Evolutionary conservation across 2,329 filamentous ascomycete genomes (phyloP), one percentile per base, ranked within the genome.

Genomic region (Tolypocladium paradoxum): DNA sequence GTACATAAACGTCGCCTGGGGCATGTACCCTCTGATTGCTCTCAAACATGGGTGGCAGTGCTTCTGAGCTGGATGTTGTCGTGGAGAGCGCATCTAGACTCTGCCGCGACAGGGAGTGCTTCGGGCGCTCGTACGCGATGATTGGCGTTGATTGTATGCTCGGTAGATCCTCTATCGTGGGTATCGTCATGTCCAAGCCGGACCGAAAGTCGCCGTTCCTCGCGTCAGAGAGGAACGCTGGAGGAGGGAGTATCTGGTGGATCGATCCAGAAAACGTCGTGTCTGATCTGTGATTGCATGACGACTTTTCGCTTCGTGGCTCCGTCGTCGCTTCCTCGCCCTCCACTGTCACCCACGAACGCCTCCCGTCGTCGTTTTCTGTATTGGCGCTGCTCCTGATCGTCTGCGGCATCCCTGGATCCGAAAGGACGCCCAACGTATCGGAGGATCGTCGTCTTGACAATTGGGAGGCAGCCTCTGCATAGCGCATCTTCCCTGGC

Each of bases 331-430:
- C 59, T 16, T 48, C 59, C 7, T 57, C 57, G 20, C 61, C 61
- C 16, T 68, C 68, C 20, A 70, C 61, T 1, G 68, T 71, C 7
- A 68, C 55, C 68, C 68, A 71, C 2, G 68, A 70, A 37, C 60
- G 59, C 43, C 66, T 59, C 16, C 59, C 61, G 9, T 62, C 65
- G 2, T 63, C 61, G 22, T 58, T 61, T 20, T 48, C 53, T 3
- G 60, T 55, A 29, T 51, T 58, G 53, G 57, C 63, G 4, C 55
- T 38, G 51, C 58, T 61, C 24, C 58, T 55, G 35, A 58, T 56
- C 1, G 59, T 55, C 2, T 57, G 55, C 20, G 64, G 64, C 48
- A 64, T 54, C 20, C 57, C 60, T 8, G 58, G 60, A 5, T 58
- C 58, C n/a, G 55, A 58, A 9, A 60, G 22, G 16, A 53, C 53